Base-by-base conservation (phyloP, 2,329 filamentous ascomycete species). In the Neofusicoccum sp. region DNA sequence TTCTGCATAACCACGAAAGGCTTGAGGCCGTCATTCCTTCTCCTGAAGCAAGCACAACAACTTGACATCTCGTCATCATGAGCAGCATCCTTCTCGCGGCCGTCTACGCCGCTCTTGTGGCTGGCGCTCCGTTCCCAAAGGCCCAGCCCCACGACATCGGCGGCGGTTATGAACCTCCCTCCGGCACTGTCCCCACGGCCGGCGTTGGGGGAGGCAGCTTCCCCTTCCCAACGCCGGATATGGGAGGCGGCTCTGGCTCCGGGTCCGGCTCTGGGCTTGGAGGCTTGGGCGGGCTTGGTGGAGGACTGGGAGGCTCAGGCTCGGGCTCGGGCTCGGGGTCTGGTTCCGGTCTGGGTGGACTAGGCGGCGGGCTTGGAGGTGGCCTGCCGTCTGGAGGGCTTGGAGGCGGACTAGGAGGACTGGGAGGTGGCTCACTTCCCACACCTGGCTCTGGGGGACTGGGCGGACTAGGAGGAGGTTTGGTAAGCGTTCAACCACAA, bases 91-190 rank as follows among this genome's bases (percentile, higher is more conserved):
- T 45, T 12, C 43, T 47, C 31, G 41, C 20, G 8, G 54, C 54
- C 24, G 11, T 58, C 33, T 58, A 40, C 20, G 54, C 54, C 31
- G 31, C 54, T 11, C 54, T 58, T 30, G 54, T 47, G 40, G 54
- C 54, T 24, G 54, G 41, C 31, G 54, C 54, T 28, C 54, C 54
- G 30, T 26, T 58, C 20, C 43, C 54, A 1, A 33, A 56, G 51
- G 54, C 54, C 20, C 6, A 26, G n/a, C 4, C 38, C 6, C 38
- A 33, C 7, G 7, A 3, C 4, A 36, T 28, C 26, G 30, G 41
- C 41, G 43, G 31, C n/a, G 41, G 41, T 7, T 7, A 38, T 2
- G 54, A 47, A 30, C 40, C 24, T 8, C 54, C 54, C 4, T 45
- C 54, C 26, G 54, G 36, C 24, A 54, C 54, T 28, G 26, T 26